Evolutionary conservation across 2,329 filamentous ascomycete genomes (phyloP).

Genomic region (Tympanopsis confertula): DNA sequence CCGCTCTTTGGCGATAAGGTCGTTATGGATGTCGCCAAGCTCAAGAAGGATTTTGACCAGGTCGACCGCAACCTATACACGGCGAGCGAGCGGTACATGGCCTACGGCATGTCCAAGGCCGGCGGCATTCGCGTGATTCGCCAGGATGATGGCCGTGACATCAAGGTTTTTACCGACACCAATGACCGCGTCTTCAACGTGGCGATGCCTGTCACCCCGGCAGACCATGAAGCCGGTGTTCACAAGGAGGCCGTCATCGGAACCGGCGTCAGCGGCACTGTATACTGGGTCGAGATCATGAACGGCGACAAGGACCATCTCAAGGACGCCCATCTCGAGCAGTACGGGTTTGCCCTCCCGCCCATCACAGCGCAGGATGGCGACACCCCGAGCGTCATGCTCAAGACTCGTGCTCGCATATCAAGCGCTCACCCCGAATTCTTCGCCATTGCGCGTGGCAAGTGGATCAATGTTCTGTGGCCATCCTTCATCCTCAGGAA

Average conservation of each 20-base stretch:
- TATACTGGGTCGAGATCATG: slow-evolving; percentile 85
- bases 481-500: slow-evolving; percentile 51
- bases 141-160: slow-evolving; percentile 84
- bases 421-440: slow-evolving; percentile 83
- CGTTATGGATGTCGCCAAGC: slow-evolving; percentile 81
- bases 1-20: slow-evolving; percentile 64
- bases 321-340: slow-evolving; percentile 68
- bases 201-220: slow-evolving; percentile 60
- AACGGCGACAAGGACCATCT: slow-evolving; percentile 69
- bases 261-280: slow-evolving; percentile 84
- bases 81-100: slow-evolving; percentile 84
- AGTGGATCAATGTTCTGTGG: slow-evolving; percentile 85
- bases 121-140: slow-evolving; percentile 86
- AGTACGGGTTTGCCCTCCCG: slow-evolving; percentile 78
- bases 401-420: slow-evolving; percentile 88
- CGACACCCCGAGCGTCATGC: slow-evolving; percentile 78
- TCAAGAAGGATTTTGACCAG: slow-evolving; percentile 97
- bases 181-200: slow-evolving; percentile 94
- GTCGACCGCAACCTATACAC: slow-evolving; percentile 87
- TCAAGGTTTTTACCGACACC: slow-evolving; percentile 81
- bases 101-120: slow-evolving; percentile 86
- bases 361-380: slow-evolving; percentile 78
- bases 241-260: slow-evolving; percentile 76
- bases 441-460: slow-evolving; percentile 90
- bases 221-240: slow-evolving; percentile 36